Conservation (phyloP, 768 basidiomycete species). For the Rhizopogon rudus region DNA sequence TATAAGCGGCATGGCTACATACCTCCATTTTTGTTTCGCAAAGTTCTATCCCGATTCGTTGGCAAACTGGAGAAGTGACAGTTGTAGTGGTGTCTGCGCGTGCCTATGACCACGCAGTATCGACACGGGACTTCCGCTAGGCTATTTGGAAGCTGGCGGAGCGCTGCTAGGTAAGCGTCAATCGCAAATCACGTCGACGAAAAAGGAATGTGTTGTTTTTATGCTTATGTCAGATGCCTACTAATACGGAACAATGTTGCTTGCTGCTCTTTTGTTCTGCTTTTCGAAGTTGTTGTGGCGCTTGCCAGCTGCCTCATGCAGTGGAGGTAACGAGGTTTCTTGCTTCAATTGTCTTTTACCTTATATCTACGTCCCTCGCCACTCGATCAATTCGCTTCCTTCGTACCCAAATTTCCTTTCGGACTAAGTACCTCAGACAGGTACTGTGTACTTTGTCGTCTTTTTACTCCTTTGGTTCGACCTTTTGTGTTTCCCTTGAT, state of each 20-base stretch:
- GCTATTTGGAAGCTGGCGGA: no score
- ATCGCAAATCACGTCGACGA: no score
- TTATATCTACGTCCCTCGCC: constrained; percentile 5
- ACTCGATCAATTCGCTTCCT: constrained; percentile 2
- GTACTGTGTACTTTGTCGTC: constrained; percentile 12
- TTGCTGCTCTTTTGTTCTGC: background rate
- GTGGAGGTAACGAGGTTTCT: constrained; percentile 1
- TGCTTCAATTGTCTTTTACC: constrained; percentile 5
- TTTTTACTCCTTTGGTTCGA: background rate
- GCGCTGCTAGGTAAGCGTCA: no score
- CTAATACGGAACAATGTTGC: no score
- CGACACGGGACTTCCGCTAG: no score
- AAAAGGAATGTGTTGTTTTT: background rate
- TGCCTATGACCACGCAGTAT: no score
- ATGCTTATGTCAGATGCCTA: background rate
- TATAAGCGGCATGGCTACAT: no score
- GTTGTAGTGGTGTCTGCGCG: no score
- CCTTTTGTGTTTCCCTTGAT: background rate
- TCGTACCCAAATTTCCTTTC: background rate
- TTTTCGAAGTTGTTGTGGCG: background rate
- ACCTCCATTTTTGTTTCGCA: no score
- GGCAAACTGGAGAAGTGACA: no score
- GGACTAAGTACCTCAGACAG: background rate
- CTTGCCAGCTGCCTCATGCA: background rate
- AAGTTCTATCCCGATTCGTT: no score